These are phyloP conservation scores for Extremus antarcticus DNA, from an alignment of 495 filamentous ascomycete species.

Conservation along the genomic window DNA sequence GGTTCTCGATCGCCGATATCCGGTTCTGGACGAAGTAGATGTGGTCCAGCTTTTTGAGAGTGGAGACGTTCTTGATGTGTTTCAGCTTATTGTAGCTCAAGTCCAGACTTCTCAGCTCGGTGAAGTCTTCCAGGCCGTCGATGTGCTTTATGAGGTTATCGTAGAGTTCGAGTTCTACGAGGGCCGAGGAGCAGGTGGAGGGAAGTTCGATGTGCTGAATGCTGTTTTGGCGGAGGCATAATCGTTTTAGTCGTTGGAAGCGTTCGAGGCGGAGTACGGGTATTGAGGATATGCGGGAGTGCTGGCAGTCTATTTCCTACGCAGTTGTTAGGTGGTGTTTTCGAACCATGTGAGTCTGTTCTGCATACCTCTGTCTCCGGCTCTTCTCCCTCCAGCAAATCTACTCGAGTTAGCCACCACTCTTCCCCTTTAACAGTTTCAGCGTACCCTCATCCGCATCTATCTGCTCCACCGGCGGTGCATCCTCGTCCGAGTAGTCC, in stretches of 20 bases:
- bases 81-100: conserved; percentile 99
- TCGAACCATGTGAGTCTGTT: no score
- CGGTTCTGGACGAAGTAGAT: conserved; percentile 94
- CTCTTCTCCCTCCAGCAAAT: conserved; percentile 57
- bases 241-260: conserved; percentile 61
- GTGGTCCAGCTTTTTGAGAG: conserved; percentile 69
- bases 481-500: conserved; percentile 77
- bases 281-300: conserved; percentile 73
- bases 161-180: conserved; percentile 88
- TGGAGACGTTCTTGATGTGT: conserved; percentile 82
- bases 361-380: conserved; percentile 44
- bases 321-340: no score
- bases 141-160: conserved; percentile 92
- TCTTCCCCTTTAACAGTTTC: background rate
- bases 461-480: conserved; percentile 63
- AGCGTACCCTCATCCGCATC: conserved; percentile 67
- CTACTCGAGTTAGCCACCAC: conserved; percentile 29
- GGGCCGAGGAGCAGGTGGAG: conserved; percentile 45
- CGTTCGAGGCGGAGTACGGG: conserved; percentile 66
- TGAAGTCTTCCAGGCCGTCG: conserved; percentile 67
- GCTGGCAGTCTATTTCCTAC: conserved; percentile 81
- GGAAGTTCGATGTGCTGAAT: conserved; percentile 70
- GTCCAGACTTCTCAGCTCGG: conserved; percentile 67
- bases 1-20: conserved; percentile 72
- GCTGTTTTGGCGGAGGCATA: conserved; percentile 91